phyloP scores from a whole-genome alignment of 176 grass and related monocot genomes.

The Elymus sibiricus region DNA sequence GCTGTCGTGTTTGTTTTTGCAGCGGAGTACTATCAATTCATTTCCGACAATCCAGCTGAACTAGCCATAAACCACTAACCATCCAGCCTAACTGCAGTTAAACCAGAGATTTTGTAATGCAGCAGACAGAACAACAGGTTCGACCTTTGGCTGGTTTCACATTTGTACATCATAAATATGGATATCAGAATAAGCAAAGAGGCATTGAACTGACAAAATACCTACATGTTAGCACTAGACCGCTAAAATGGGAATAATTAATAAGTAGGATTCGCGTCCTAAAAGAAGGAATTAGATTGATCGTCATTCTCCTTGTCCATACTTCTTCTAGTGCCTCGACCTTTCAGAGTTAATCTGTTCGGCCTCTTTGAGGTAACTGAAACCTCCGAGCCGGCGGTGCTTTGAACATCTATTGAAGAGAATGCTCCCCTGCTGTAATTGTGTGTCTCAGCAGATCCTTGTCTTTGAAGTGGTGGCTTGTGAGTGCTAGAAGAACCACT shows the following conservation, averaged over 20 bases:
- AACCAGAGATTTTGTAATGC: not conserved
- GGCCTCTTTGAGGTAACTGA: constrained; percentile 46
- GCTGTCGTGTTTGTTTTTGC: too few species aligned
- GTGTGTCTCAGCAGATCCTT: constrained; percentile 36
- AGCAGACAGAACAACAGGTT: constrained; percentile 5
- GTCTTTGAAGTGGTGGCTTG: constrained; percentile 41
- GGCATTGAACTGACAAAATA: constrained; percentile 34
- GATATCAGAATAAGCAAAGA: constrained; percentile 36
- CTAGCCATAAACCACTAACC: not conserved
- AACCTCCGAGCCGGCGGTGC: constrained; percentile 42
- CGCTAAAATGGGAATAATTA: constrained; percentile 29
- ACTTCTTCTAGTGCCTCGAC: constrained; percentile 45
- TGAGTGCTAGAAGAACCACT: constrained; percentile 22
- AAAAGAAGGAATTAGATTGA: constrained; percentile 31
- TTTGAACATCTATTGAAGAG: constrained; percentile 55
- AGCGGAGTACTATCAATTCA: not conserved
- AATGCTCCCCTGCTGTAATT: constrained; percentile 36
- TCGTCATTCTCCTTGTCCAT: constrained; percentile 66
- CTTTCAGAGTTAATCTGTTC: constrained; percentile 39
- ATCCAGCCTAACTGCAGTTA: not conserved
- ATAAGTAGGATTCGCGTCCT: constrained; percentile 28
- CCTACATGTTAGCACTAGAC: constrained; percentile 34
- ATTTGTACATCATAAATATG: constrained; percentile 21
- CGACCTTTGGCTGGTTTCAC: not conserved
- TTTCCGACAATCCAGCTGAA: not conserved